These are phyloP conservation scores for Phyllosticta citribraziliensis DNA, from an alignment of 2,329 filamentous ascomycete species.

Conservation along the genomic window DNA sequence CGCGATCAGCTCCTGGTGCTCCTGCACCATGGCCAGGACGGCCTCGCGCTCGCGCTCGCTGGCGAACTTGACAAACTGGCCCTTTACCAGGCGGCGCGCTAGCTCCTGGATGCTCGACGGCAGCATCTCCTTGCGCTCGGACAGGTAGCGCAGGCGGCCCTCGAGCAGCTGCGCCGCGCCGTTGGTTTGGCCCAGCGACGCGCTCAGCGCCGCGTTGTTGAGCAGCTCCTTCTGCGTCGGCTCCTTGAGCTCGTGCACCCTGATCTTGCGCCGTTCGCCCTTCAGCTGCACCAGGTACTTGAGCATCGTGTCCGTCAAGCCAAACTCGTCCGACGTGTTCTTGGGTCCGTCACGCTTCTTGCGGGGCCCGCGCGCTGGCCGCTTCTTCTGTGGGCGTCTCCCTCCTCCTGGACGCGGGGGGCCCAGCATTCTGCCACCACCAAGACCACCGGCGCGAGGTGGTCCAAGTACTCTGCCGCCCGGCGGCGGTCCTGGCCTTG, in stretches of 20 bases:
- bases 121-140: background rate
- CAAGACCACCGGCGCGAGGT: background rate
- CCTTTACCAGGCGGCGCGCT: conserved; percentile 3
- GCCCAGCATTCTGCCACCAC: background rate
- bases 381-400: background rate
- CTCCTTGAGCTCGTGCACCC: background rate
- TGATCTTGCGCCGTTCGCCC: background rate
- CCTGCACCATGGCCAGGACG: background rate
- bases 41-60: conserved; percentile 5
- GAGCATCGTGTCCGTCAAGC: conserved; percentile 1
- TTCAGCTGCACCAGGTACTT: conserved; percentile 3
- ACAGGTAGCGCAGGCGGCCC: background rate
- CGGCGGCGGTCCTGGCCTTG: background rate
- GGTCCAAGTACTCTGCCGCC: background rate
- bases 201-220: conserved; percentile 1
- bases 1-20: background rate
- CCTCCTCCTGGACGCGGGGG: background rate
- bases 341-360: background rate
- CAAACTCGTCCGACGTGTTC: background rate
- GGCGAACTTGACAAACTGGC: conserved; percentile 9
- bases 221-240: background rate
- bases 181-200: conserved; percentile 3
- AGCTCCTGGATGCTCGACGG: background rate
- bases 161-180: conserved; percentile 2
- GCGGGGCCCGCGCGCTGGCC: background rate